phyloP scores from a whole-genome alignment of 148 eudicot species.

The Nyssa sinensis region DNA sequence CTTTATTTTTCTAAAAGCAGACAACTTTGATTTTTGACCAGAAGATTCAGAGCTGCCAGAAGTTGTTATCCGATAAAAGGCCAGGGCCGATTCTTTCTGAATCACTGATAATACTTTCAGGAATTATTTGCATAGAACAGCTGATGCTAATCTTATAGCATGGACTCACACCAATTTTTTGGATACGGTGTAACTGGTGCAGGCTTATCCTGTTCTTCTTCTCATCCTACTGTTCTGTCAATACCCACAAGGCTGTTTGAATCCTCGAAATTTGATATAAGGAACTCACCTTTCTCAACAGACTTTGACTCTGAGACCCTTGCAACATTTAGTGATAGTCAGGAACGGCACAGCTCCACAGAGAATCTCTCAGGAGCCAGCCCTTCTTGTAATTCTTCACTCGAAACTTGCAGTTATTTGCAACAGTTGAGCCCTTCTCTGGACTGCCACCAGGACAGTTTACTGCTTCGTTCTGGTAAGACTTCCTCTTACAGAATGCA shows the following conservation, averaged over 20 bases:
- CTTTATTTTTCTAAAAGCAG: not conserved
- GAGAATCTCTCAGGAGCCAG: conserved; percentile 46
- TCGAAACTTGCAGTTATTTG: conserved; percentile 35
- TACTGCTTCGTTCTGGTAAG: conserved; percentile 13
- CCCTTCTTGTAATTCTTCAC: conserved; percentile 46
- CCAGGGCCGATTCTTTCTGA: no score
- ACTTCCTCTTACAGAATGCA: conserved; percentile 25
- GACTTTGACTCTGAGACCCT: conserved; percentile 48
- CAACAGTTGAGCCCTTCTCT: conserved; percentile 42
- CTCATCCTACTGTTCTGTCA: conserved; percentile 36
- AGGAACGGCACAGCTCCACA: conserved; percentile 55
- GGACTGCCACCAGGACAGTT: conserved; percentile 22
- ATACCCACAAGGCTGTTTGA: conserved; percentile 38
- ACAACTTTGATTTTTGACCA: conserved; percentile 4
- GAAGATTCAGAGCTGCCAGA: conserved; percentile 8
- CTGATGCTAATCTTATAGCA: conserved; percentile 43
- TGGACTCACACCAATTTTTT: conserved; percentile 66
- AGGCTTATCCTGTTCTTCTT: conserved; percentile 43
- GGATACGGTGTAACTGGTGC: conserved; percentile 44
- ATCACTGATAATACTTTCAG: no score
- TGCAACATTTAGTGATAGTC: conserved; percentile 47
- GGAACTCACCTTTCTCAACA: conserved; percentile 64
- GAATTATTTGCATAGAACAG: not conserved
- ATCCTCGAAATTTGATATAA: conserved; percentile 41
- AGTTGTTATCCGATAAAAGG: conserved; percentile 13